Conservation (phyloP, 345 rosid genomes). For the Lepidium africanum region DNA sequence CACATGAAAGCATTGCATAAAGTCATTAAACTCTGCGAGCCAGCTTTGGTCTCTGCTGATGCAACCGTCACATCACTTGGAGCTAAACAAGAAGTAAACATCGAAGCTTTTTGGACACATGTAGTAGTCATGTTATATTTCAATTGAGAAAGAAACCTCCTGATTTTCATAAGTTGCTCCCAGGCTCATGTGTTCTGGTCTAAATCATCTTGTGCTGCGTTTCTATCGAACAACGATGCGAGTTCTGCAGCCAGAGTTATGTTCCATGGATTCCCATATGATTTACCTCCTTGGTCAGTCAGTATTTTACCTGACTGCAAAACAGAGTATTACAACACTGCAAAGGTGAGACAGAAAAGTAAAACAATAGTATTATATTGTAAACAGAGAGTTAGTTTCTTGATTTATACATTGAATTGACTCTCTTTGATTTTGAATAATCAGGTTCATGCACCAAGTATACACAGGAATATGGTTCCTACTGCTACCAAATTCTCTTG, state of each 20-base stretch:
- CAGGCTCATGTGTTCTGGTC: slow-evolving; percentile 73
- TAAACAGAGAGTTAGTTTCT: not conserved
- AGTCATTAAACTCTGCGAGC: slow-evolving; percentile 78
- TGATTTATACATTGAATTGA: not conserved
- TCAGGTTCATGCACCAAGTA: slow-evolving; percentile 36
- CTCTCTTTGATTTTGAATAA: not conserved
- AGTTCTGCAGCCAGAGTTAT: slow-evolving; percentile 44
- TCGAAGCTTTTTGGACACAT: not conserved
- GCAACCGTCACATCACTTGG: slow-evolving; percentile 60
- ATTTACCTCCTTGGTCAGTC: slow-evolving; percentile 85
- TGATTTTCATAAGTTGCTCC: not conserved
- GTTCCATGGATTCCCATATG: slow-evolving; percentile 49
- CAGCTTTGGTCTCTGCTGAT: slow-evolving; percentile 63
- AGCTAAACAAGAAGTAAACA: slow-evolving; percentile 58
- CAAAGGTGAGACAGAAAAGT: slow-evolving; percentile 39
- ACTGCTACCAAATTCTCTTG: slow-evolving; percentile 40
- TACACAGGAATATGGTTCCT: slow-evolving; percentile 35
- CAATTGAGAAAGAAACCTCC: not conserved
- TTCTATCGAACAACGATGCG: slow-evolving; percentile 66
- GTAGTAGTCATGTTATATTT: not conserved
- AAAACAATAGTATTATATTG: not conserved
- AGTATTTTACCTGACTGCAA: slow-evolving; percentile 94
- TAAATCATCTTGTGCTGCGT: slow-evolving; percentile 67
- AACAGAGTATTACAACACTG: slow-evolving; percentile 72
- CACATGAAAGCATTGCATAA: slow-evolving; percentile 84